These are phyloP conservation scores for Eurotiales sp. DNA, from an alignment of 2,329 filamentous ascomycete genomes.

Conservation along the genomic window DNA sequence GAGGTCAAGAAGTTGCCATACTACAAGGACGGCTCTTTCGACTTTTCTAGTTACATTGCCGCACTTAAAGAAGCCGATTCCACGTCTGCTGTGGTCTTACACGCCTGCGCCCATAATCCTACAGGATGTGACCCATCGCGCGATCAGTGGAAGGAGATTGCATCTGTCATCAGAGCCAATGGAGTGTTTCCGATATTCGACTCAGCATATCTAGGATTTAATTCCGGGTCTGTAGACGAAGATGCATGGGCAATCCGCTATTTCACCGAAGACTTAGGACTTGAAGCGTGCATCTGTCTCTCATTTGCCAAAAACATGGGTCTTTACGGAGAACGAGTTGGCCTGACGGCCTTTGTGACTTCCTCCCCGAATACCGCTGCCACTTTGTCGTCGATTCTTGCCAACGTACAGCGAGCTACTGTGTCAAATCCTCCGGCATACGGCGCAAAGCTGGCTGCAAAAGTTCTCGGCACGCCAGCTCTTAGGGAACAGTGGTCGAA, in stretches of 20 bases:
- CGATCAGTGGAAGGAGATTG: conserved; percentile 88
- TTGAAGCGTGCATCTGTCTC: conserved; percentile 56
- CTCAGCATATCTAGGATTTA: conserved; percentile 24
- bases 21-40: conserved; percentile 14
- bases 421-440: conserved; percentile 94
- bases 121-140: conserved; percentile 89
- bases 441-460: conserved; percentile 78
- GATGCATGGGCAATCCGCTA: conserved; percentile 72
- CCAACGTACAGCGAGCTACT: conserved; percentile 69
- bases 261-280: conserved; percentile 76
- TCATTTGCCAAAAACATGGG: conserved; percentile 56
- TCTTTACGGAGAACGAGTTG: conserved; percentile 26
- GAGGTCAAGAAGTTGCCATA: conserved; percentile 51
- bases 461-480: conserved; percentile 69
- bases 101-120: conserved; percentile 95
- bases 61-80: conserved; percentile 57
- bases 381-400: conserved; percentile 20
- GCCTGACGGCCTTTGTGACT: conserved; percentile 17
- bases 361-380: conserved; percentile 13
- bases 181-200: conserved; percentile 75
- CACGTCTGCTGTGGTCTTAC: conserved; percentile 77
- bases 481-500: conserved; percentile 86
- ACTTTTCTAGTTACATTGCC: conserved; percentile 41
- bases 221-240: conserved; percentile 21
- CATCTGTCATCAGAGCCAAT: conserved; percentile 66